Percentiles rank a stretch among this genome's conserved stretches.
These are phyloP conservation scores for Aspergillus costaricaensis DNA, from an alignment of 2,329 filamentous ascomycete species.

Conservation along the genomic window DNA sequence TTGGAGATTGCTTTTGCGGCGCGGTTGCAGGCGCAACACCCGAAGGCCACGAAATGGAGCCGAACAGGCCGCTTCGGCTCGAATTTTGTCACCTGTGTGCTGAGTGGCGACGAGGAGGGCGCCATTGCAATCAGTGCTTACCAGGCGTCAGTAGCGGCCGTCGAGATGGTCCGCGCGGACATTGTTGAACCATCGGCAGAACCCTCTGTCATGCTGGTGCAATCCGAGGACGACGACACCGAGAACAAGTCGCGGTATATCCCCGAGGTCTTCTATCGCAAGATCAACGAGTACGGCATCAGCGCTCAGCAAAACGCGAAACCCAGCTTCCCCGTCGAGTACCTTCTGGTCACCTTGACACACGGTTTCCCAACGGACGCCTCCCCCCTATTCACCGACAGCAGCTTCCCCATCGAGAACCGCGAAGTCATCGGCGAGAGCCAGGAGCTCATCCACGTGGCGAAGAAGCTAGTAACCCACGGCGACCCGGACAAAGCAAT, in stretches of 20 bases:
- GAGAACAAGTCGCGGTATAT: constrained; percentile 79
- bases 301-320: constrained; percentile 98
- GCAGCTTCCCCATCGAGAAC: constrained; percentile 87
- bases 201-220: constrained; percentile 90
- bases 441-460: constrained; percentile 72
- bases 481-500: constrained; percentile 64
- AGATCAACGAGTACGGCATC: constrained; percentile 92
- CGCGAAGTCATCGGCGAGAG: constrained; percentile 81
- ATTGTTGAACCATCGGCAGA: constrained; percentile 95
- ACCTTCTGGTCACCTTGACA: constrained; percentile 91
- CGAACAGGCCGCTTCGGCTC: constrained; percentile 92
- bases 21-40: constrained; percentile 81
- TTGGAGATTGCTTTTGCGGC: constrained; percentile 89
- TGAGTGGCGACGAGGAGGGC: constrained; percentile 88
- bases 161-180: constrained; percentile 95
- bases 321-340: constrained; percentile 93
- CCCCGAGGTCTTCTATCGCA: constrained; percentile 93
- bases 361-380: constrained; percentile 88
- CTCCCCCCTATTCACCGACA: constrained; percentile 70
- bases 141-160: constrained; percentile 90
- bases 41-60: constrained; percentile 93
- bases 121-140: constrained; percentile 89
- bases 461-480: constrained; percentile 68
- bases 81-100: constrained; percentile 93
- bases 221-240: constrained; percentile 77